Percentiles rank a stretch among this genome's conserved stretches.
These are phyloP conservation scores for Gamsiella multidivaricata DNA, from an alignment of 192 early-diverging fungal genomes.

Conservation along the genomic window DNA sequence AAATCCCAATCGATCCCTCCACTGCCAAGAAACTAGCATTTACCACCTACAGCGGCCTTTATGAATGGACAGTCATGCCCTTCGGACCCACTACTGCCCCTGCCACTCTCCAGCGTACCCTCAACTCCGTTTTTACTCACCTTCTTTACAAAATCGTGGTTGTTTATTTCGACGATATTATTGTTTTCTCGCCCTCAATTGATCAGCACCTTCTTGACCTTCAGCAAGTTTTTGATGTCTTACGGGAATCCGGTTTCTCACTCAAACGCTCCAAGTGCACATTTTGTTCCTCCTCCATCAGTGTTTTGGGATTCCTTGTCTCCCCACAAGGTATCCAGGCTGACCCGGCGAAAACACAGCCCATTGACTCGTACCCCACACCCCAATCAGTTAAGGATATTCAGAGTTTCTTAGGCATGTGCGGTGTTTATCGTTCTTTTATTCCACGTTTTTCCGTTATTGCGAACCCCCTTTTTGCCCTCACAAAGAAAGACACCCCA, in stretches of 20 bases:
- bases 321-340: background rate
- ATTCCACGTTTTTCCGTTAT: conserved; percentile 13
- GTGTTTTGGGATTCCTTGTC: conserved; percentile 23
- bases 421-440: conserved; percentile 16
- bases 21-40: conserved; percentile 21
- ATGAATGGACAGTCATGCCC: conserved; percentile 34
- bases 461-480: conserved; percentile 4
- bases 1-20: conserved; percentile 32
- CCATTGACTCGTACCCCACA: background rate
- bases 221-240: background rate
- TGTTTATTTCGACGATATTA: conserved; percentile 25
- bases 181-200: conserved; percentile 9
- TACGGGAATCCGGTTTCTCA: background rate
- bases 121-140: background rate
- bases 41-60: conserved; percentile 14
- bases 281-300: conserved; percentile 8
- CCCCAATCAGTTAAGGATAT: background rate
- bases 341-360: conserved; percentile 5
- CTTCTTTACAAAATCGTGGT: background rate
- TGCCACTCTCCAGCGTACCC: background rate
- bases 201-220: conserved; percentile 17
- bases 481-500: conserved; percentile 14
- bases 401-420: conserved; percentile 30
- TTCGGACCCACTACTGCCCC: conserved; percentile 30
- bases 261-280: conserved; percentile 18